phyloP scores from a whole-genome alignment of 1,139 yeast species.

The Blastobotrys serpentis region DNA sequence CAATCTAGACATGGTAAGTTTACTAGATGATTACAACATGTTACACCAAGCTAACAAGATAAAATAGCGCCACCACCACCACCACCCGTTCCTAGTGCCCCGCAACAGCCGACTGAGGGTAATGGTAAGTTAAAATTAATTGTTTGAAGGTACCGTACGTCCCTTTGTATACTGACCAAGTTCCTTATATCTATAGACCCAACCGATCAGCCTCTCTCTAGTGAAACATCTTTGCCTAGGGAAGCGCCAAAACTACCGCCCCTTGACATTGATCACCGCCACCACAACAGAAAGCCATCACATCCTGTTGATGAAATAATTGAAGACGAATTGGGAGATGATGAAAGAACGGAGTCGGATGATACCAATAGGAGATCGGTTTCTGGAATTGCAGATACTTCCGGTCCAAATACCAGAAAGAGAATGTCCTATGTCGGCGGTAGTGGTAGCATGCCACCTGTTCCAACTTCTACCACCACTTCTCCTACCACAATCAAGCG shows the following conservation, averaged over 20 bases:
- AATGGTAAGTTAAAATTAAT: no score
- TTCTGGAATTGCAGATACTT: slow-evolving; percentile 8
- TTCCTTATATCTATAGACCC: no score
- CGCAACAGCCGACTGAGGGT: not conserved
- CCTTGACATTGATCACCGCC: slow-evolving; percentile 6
- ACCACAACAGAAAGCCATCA: not conserved
- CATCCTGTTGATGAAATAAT: slow-evolving; percentile 19
- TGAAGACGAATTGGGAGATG: slow-evolving; percentile 37
- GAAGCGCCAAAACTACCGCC: slow-evolving; percentile 11
- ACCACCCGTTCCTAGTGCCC: slow-evolving; percentile 11
- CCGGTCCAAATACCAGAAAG: slow-evolving; percentile 19
- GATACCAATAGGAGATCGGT: slow-evolving; percentile 22
- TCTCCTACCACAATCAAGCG: slow-evolving; percentile 13
- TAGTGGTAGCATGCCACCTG: slow-evolving; percentile 32
- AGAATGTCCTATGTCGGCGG: slow-evolving; percentile 30
- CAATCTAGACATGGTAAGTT: slow-evolving; percentile 7
- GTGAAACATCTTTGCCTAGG: slow-evolving; percentile 19
- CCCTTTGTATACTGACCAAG: no score
- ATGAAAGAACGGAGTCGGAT: slow-evolving; percentile 38
- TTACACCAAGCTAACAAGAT: no score
- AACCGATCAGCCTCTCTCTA: slow-evolving; percentile 15
- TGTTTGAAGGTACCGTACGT: no score
- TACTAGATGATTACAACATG: no score
- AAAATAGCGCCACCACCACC: no score
- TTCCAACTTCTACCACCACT: slow-evolving; percentile 22